Conservation (phyloP, 352 stramenopile species). For the Aphanomyces cochlioides region DNA sequence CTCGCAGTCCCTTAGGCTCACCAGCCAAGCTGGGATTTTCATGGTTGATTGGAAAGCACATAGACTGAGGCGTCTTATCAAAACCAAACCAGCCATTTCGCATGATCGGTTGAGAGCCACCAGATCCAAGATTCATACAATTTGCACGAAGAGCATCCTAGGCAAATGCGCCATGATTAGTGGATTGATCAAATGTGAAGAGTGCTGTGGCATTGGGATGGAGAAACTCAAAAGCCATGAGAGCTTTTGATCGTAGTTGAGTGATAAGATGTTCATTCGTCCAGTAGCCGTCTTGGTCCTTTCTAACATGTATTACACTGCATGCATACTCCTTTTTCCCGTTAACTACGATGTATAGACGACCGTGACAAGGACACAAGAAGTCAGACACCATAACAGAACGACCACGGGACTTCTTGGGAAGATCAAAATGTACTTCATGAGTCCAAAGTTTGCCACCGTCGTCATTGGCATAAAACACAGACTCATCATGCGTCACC, state of each 20-base stretch:
- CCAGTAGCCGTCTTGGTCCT: conserved; percentile 7
- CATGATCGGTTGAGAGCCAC: not conserved
- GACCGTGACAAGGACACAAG: not conserved
- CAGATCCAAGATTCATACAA: not conserved
- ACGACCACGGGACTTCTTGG: not conserved
- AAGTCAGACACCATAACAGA: conserved; percentile 13
- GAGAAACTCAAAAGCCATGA: not conserved
- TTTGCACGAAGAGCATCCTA: not conserved
- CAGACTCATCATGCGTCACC: conserved; percentile 3
- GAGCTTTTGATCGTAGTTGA: not conserved
- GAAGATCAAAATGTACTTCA: not conserved
- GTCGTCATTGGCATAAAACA: conserved; percentile 10
- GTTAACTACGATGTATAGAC: not conserved
- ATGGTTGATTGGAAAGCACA: not conserved
- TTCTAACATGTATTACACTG: not conserved
- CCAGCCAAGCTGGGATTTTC: not conserved
- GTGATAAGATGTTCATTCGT: conserved; percentile 2
- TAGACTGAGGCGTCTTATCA: not conserved
- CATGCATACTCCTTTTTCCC: not conserved
- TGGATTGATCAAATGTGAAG: conserved; percentile 14
- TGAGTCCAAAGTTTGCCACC: not conserved
- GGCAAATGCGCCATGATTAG: conserved; percentile 10
- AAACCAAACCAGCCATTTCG: not conserved
- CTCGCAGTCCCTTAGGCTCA: not conserved
- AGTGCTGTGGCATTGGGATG: not conserved